Conservation (phyloP, 1,284 basidiomycete species). For the Dichomitus squalens region DNA sequence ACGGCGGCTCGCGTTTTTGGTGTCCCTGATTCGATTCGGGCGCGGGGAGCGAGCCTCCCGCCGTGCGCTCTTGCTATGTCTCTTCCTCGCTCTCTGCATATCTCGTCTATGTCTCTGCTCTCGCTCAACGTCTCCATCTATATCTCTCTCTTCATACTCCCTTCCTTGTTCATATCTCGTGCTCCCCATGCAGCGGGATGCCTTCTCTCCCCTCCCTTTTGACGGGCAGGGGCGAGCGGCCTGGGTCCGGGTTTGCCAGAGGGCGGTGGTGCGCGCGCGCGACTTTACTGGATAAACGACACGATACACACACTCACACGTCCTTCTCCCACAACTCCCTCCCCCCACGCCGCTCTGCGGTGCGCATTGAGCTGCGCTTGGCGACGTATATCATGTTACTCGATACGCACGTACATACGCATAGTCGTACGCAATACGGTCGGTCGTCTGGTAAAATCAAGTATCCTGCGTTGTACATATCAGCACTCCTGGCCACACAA, state of each 20-base stretch:
- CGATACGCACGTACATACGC: background rate
- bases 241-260: background rate
- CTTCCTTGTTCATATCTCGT: background rate
- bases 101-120: slow-evolving; percentile 1
- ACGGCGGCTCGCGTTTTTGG: slow-evolving; percentile 12
- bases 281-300: slow-evolving; percentile 1
- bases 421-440: background rate
- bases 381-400: background rate
- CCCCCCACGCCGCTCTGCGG: background rate
- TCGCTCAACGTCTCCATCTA: background rate
- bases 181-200: background rate
- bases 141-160: background rate
- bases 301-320: background rate
- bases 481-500: too few species aligned
- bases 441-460: background rate
- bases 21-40: background rate
- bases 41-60: slow-evolving; percentile 23
- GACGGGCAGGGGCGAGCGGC: background rate
- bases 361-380: background rate
- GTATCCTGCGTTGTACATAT: too few species aligned
- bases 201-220: background rate
- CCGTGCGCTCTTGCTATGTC: slow-evolving; percentile 3
- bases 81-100: background rate
- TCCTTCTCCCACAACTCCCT: background rate
- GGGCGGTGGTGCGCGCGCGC: background rate